Percentiles rank a stretch among this genome's conserved stretches.
These are phyloP conservation scores for Pezicula neosporulosa DNA, from an alignment of 2,329 filamentous ascomycete species.

Conservation along the genomic window DNA sequence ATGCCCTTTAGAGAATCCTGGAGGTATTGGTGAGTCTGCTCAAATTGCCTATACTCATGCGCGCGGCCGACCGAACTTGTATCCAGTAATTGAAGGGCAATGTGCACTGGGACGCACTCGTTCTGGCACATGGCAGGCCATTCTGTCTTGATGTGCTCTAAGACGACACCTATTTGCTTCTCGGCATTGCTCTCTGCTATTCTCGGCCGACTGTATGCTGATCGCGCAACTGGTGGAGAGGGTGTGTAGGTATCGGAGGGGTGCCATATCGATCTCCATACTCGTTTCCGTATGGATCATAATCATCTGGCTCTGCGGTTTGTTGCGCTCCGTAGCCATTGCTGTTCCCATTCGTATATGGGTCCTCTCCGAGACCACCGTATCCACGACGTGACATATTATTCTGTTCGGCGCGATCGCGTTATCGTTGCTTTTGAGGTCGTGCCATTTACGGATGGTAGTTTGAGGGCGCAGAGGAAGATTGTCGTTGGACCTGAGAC, in stretches of 20 bases:
- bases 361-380: conserved; percentile 24
- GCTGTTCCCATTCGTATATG: conserved; percentile 22
- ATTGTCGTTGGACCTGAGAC: background rate
- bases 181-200: conserved; percentile 25
- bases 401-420: conserved; percentile 13
- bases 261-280: conserved; percentile 25
- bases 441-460: too few relatives aligned
- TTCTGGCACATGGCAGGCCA: conserved; percentile 91
- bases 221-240: conserved; percentile 16
- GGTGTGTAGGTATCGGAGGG: conserved; percentile 15
- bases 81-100: conserved; percentile 93
- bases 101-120: conserved; percentile 87
- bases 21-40: conserved; percentile 80
- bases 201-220: conserved; percentile 14
- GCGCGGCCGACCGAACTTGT: conserved; percentile 89
- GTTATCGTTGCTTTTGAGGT: background rate
- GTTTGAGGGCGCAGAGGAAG: background rate
- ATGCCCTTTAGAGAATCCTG: conserved; percentile 91
- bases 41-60: conserved; percentile 81
- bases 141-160: conserved; percentile 80
- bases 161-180: conserved; percentile 41
- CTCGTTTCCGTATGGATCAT: conserved; percentile 25
- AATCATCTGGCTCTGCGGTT: conserved; percentile 22
- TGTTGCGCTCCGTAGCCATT: conserved; percentile 17
- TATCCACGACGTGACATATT: conserved; percentile 28